A percentile compares a stretch with the other conserved stretches of the same genome.
These are phyloP conservation scores for Naegleria lovaniensis DNA, from an alignment of 208 protist genomes.

Conservation along the genomic window DNA sequence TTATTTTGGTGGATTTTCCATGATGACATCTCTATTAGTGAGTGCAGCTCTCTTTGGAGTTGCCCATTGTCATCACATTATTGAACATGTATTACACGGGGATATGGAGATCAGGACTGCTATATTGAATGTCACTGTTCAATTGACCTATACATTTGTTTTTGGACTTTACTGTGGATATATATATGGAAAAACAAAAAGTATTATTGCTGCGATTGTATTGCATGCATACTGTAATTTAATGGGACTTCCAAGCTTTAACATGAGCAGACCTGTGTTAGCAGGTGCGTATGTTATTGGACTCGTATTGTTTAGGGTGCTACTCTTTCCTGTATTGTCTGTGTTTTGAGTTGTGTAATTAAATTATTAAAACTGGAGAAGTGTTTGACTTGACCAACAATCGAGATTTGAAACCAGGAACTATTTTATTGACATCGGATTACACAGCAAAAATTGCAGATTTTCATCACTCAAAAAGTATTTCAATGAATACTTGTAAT, in stretches of 20 bases:
- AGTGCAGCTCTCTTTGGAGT: background rate
- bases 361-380: no score
- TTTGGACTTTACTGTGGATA: constrained; percentile 1
- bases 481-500: no score
- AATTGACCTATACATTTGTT: constrained; percentile 14
- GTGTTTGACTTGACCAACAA: no score
- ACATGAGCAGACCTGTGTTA: background rate
- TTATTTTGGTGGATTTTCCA: background rate
- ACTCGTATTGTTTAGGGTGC: background rate
- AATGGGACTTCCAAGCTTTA: constrained; percentile 8
- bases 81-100: background rate
- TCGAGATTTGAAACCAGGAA: no score
- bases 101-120: background rate
- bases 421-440: no score
- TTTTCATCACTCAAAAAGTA: no score
- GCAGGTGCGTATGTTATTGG: background rate
- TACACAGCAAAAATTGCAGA: no score
- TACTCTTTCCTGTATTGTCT: background rate
- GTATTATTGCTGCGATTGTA: background rate
- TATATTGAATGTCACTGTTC: background rate
- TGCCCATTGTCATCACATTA: constrained; percentile 16
- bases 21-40: background rate
- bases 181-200: background rate
- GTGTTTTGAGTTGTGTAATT: background rate
- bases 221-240: constrained; percentile 8